These are phyloP conservation scores for Rhodofomes roseus DNA, from an alignment of 1,284 basidiomycete genomes.

Conservation along the genomic window DNA sequence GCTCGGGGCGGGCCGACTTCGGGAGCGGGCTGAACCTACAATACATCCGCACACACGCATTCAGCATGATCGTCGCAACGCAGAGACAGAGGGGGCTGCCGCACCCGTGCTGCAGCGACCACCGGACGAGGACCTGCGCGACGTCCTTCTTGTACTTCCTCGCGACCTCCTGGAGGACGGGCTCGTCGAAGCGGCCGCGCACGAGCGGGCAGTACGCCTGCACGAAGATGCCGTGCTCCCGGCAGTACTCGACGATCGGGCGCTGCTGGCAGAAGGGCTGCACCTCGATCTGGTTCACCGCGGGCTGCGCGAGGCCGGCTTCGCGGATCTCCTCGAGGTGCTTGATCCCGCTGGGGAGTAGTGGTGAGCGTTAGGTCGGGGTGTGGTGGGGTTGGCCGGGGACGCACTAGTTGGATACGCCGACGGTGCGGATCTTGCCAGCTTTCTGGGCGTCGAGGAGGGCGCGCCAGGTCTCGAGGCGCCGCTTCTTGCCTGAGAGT, in stretches of 20 bases:
- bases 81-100: not conserved
- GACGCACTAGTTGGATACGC: constrained; percentile 62
- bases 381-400: not conserved
- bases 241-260: constrained; percentile 77
- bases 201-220: constrained; percentile 62
- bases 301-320: constrained; percentile 59
- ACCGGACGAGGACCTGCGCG: constrained; percentile 64
- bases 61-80: not conserved
- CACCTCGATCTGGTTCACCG: constrained; percentile 84
- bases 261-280: constrained; percentile 84
- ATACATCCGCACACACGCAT: not conserved
- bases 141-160: constrained; percentile 46
- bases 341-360: constrained; percentile 65
- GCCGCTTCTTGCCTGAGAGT: constrained; percentile 36
- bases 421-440: constrained; percentile 52
- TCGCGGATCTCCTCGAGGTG: constrained; percentile 74
- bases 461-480: constrained; percentile 43
- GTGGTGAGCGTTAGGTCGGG: constrained; percentile 26
- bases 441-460: constrained; percentile 40
- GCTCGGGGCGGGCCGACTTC: constrained; percentile 42
- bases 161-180: constrained; percentile 38
- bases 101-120: constrained; percentile 59
- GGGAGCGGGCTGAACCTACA: constrained; percentile 44
- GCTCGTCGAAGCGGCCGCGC: constrained; percentile 39
- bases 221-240: constrained; percentile 61